Conservation (phyloP, 345 rosid species). For the Linum lewisii region DNA sequence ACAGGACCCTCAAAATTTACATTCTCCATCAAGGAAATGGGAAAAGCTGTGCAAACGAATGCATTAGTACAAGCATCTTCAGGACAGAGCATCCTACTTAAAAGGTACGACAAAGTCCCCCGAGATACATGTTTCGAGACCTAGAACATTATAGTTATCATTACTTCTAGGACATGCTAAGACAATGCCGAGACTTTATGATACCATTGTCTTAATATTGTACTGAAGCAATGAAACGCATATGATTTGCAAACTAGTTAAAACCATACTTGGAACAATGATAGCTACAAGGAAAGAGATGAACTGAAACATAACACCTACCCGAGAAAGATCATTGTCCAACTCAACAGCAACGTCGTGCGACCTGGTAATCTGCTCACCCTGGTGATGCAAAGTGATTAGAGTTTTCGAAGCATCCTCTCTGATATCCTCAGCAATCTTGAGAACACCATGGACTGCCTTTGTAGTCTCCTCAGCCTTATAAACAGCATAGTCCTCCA, state of each 20-base stretch:
- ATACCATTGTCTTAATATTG: too few species aligned
- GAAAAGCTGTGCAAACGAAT: too few species aligned
- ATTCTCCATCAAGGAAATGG: neutral
- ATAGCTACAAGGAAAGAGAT: neutral
- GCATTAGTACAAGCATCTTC: too few species aligned
- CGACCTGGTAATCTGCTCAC: constrained; percentile 75
- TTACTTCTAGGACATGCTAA: too few species aligned
- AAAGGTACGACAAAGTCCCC: too few species aligned
- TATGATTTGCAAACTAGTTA: too few species aligned
- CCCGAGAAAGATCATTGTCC: constrained; percentile 91
- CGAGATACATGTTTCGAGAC: too few species aligned
- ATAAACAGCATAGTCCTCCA: constrained; percentile 73
- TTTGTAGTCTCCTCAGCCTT: constrained; percentile 93
- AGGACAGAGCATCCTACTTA: too few species aligned
- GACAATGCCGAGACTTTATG: too few species aligned
- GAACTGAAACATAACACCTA: constrained; percentile 24
- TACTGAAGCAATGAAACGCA: too few species aligned
- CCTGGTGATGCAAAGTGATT: constrained; percentile 76
- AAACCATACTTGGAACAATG: too few species aligned
- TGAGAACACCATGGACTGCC: constrained; percentile 62
- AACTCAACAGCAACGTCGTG: constrained; percentile 61
- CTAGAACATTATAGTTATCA: too few species aligned
- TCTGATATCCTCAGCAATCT: constrained; percentile 88
- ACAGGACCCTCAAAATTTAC: constrained; percentile 6
- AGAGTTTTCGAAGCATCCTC: constrained; percentile 70